A percentile compares a stretch with the other conserved stretches of the same genome.
phyloP scores from a whole-genome alignment of 495 filamentous ascomycete genomes.

The Aspergillus leporis region DNA sequence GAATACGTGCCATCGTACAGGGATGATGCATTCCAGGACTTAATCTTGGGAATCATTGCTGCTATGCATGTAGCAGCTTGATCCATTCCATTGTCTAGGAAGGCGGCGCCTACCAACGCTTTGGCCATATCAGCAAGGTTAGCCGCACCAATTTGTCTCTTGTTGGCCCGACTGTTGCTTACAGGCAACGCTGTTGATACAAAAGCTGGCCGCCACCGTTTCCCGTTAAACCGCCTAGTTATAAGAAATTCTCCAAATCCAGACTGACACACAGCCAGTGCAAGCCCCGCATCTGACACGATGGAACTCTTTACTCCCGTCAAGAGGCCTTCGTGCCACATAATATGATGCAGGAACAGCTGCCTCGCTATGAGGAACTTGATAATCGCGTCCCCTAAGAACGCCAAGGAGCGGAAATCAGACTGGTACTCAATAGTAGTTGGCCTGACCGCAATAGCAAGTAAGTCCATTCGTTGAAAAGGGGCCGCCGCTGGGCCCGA shows the following conservation, averaged over 20 bases:
- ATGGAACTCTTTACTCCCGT: constrained; percentile 5
- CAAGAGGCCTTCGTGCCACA: constrained; percentile 12
- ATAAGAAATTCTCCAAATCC: constrained; percentile 1
- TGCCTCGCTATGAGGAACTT: constrained; percentile 3
- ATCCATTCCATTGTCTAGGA: neutral
- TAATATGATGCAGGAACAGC: constrained; percentile 8
- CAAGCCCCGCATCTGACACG: constrained; percentile 10
- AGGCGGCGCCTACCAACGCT: constrained; percentile 9
- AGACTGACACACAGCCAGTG: neutral
- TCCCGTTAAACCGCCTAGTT: neutral
- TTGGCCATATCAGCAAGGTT: constrained; percentile 9
- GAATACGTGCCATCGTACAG: constrained; percentile 1
- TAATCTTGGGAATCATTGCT: constrained; percentile 7
- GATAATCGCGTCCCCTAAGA: constrained; percentile 6
- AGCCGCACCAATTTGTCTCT: neutral
- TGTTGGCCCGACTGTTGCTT: neutral
- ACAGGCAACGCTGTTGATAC: neutral
- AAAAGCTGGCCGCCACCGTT: constrained; percentile 3
- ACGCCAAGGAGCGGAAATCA: constrained; percentile 6
- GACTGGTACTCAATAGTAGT: neutral
- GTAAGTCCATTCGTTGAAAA: constrained; percentile 10
- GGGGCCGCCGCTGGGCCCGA: neutral
- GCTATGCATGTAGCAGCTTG: neutral
- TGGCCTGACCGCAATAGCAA: constrained; percentile 5
- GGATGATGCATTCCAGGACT: constrained; percentile 2